Conservation (phyloP, 176 grass and related monocot genomes). For the Avena sativa region DNA sequence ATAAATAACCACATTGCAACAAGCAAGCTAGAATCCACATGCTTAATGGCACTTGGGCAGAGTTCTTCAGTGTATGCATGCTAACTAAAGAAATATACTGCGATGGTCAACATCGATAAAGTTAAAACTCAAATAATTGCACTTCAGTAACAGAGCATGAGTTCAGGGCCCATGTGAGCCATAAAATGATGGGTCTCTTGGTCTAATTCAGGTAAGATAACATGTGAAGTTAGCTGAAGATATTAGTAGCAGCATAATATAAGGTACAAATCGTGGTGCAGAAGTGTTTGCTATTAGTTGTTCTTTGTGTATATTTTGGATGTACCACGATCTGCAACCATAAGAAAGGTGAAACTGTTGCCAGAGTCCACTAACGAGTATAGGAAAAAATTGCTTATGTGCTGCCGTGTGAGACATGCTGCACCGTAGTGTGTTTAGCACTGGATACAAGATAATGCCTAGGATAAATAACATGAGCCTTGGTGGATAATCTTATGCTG, state of each 20-base stretch:
- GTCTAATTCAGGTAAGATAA: slow-evolving; percentile 17
- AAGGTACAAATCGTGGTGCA: neutral
- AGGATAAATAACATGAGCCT: slow-evolving; percentile 20
- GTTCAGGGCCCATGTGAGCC: neutral
- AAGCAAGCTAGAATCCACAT: slow-evolving; percentile 8
- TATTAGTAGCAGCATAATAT: slow-evolving; percentile 1
- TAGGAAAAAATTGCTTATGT: neutral
- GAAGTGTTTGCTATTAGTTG: neutral
- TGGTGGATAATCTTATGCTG: neutral
- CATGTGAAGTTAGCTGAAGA: neutral
- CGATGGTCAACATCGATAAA: neutral
- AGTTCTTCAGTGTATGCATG: slow-evolving; percentile 12
- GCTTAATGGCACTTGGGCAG: slow-evolving; percentile 15
- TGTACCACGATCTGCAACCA: neutral
- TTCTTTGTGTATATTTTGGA: slow-evolving; percentile 13
- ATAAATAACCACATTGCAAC: neutral
- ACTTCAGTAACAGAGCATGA: neutral
- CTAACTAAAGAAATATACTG: slow-evolving; percentile 23
- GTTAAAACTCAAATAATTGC: neutral
- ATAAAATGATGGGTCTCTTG: slow-evolving; percentile 2
- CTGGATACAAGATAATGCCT: neutral
- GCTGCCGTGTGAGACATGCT: neutral
- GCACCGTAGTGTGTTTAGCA: neutral
- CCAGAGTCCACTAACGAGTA: neutral
- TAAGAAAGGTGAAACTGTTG: slow-evolving; percentile 14